These are phyloP conservation scores for Picea mariana DNA, from an alignment of 83 land plant genomes.

Conservation along the genomic window DNA sequence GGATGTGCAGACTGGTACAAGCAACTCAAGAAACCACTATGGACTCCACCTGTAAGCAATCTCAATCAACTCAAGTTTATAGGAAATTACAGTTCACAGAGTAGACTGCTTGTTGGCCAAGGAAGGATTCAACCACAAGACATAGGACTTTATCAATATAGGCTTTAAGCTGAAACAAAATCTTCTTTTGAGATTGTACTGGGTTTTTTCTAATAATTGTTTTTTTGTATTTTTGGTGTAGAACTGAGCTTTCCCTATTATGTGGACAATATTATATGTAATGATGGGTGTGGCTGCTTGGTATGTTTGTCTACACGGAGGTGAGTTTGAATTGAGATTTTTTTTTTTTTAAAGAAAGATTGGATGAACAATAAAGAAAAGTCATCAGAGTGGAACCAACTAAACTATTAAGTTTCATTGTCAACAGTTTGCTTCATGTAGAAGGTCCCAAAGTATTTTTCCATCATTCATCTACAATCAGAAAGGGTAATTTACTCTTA, in stretches of 20 bases:
- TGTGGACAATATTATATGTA: conserved; percentile 41
- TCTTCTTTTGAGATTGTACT: neutral
- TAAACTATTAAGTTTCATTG: neutral
- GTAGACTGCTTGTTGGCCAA: neutral
- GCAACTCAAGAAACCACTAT: conserved; percentile 37
- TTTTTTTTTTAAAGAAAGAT: neutral
- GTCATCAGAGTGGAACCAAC: too few relatives aligned
- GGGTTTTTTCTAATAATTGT: neutral
- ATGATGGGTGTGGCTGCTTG: conserved; percentile 46
- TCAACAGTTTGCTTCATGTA: neutral
- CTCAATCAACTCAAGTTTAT: neutral
- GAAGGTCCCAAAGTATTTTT: neutral
- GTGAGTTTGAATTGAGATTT: conserved; percentile 15
- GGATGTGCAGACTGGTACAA: conserved; percentile 44
- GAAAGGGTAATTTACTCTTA: too few relatives aligned
- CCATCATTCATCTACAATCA: too few relatives aligned
- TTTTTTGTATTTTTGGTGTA: conserved; percentile 13
- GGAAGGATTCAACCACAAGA: neutral
- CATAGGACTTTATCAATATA: too few relatives aligned
- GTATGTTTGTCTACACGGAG: conserved; percentile 43
- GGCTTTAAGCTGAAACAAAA: too few relatives aligned
- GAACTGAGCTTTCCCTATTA: conserved; percentile 42
- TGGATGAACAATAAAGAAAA: neutral
- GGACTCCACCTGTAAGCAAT: conserved; percentile 49
- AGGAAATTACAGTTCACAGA: neutral